Base-by-base conservation (phyloP, 257 asterid genomes). In the Solanum arcanum region DNA sequence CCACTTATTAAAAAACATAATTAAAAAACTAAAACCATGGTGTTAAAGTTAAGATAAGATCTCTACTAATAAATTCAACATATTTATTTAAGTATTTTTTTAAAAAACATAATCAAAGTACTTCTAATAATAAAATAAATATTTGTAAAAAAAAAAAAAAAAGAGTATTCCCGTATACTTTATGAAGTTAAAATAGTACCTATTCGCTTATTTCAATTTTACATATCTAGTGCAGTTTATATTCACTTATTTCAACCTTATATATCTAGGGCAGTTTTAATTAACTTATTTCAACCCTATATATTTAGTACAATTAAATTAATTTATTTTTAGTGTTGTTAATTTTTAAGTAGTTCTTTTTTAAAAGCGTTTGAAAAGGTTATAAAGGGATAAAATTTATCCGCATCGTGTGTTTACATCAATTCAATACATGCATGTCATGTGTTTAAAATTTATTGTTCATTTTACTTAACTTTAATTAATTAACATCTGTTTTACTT, bases 341-440 rank as follows among this genome's bases (percentile, higher is more conserved):
- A 0, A 52, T 18, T 18, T 2, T 18, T 18, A 52, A 6, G 23
- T 52, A 6, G 0, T 16, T 52, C 6, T 16, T 52, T 41, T 7
- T 52, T 7, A 10, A 9, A 52, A 4, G 4, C 0, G 62, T 7
- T 16, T 6, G 0, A 0, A 6, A 2, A 52, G 60, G 1, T 52
- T 52, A 52, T 47, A 47, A 47, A 2, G 59, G 39, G 7, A 2
- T 37, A 37, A 37, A 37, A 6, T 0, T 37, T 37, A 37, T 37
- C 0, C 0, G 39, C 39, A 6, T 5, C 7, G 39, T 6, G 39
- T 6, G 7, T 37, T 6, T 37, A 37, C 7, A 37, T 6, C 7
- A 37, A 37, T 37, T 37, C 39, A 27, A 27, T 27, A 27, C 27
- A 27, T 27, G 27, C 27, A 37, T 37, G 39, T 37, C 39, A 37